Evolutionary conservation across 805 yeast genomes (phyloP).

Genomic region (Starmera caribaea): DNA sequence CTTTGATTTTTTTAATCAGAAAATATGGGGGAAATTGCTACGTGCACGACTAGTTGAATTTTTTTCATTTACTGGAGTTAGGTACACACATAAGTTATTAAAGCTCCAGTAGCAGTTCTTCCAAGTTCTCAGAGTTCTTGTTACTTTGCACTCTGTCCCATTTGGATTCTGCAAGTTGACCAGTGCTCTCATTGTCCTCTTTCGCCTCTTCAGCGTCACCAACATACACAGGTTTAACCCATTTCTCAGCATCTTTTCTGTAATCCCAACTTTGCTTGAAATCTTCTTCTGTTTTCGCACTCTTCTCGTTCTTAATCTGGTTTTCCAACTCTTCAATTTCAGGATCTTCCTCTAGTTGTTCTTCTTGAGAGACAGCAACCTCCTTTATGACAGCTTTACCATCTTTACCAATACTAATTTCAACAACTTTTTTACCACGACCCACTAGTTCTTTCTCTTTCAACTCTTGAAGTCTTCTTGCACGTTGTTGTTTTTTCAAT

Average conservation of each 20-base stretch:
- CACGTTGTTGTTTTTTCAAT: conserved; percentile 77
- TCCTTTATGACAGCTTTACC: conserved; percentile 71
- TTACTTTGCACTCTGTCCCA: conserved; percentile 1
- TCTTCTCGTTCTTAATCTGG: conserved; percentile 23
- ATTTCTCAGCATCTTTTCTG: conserved; percentile 40
- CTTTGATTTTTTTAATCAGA: background rate
- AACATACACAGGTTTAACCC: conserved; percentile 43
- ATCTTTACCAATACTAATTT: conserved; percentile 62
- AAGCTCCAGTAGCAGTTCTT: background rate
- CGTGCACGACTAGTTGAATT: background rate
- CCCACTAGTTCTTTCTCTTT: conserved; percentile 54
- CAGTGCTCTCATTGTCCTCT: background rate
- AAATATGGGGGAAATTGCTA: background rate
- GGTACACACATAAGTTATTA: background rate
- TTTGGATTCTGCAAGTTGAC: background rate
- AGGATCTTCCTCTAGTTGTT: conserved; percentile 20
- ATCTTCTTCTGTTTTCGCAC: conserved; percentile 19
- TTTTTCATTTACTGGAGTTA: no score
- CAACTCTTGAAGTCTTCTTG: conserved; percentile 53
- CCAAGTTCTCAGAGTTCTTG: background rate
- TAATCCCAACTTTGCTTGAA: conserved; percentile 49
- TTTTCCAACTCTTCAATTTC: conserved; percentile 23
- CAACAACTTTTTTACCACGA: conserved; percentile 63
- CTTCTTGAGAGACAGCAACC: conserved; percentile 19
- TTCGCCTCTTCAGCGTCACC: conserved; percentile 3